A percentile compares a stretch with the other conserved stretches of the same genome.
These are phyloP conservation scores for Fomitopsis betulina DNA, from an alignment of 1,284 basidiomycete species.

Conservation along the genomic window DNA sequence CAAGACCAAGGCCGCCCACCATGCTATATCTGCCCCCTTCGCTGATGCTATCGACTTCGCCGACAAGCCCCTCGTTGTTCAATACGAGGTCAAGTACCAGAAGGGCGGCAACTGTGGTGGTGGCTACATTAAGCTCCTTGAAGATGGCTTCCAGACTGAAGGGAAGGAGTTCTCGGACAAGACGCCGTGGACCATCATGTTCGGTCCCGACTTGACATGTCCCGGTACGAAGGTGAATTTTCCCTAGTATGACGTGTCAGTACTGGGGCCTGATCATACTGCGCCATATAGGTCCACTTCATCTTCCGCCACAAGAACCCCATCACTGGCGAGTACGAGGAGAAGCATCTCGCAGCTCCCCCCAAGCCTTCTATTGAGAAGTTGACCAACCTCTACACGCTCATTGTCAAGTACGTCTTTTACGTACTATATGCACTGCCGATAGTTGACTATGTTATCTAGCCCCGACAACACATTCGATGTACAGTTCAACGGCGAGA, in stretches of 20 bases:
- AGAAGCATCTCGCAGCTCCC: conserved; percentile 89
- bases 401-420: conserved; percentile 76
- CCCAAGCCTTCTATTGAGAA: conserved; percentile 88
- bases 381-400: conserved; percentile 88
- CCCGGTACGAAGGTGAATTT: conserved; percentile 73
- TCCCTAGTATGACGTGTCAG: neutral
- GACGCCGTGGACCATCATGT: conserved; percentile 98
- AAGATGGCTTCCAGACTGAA: conserved; percentile 86
- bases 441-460: neutral
- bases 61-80: conserved; percentile 88
- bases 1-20: conserved; percentile 90
- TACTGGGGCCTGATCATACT: neutral
- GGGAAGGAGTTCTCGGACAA: conserved; percentile 95
- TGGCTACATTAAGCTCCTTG: conserved; percentile 97
- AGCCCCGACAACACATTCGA: conserved; percentile 96
- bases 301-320: conserved; percentile 98
- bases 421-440: neutral
- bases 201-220: conserved; percentile 86
- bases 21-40: conserved; percentile 97
- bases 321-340: conserved; percentile 86
- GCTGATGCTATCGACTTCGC: conserved; percentile 75
- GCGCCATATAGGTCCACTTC: conserved; percentile 75
- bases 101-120: conserved; percentile 99
- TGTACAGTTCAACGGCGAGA: conserved; percentile 89
- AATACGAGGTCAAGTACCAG: conserved; percentile 99